A percentile compares a stretch with the other conserved stretches of the same genome.
phyloP scores from a whole-genome alignment of 305 asterid genomes.

The Fraxinus latifolia region DNA sequence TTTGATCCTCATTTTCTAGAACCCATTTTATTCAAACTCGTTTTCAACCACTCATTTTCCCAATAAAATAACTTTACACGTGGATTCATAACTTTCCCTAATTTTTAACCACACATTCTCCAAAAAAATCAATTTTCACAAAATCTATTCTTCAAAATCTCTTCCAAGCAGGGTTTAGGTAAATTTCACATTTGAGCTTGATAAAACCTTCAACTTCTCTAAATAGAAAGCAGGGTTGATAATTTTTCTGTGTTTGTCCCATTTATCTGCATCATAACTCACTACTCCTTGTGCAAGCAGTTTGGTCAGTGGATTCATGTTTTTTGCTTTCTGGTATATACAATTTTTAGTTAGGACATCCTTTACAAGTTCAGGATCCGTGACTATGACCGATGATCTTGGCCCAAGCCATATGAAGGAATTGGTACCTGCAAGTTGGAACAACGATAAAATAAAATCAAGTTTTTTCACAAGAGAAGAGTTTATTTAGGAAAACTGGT shows the following conservation, averaged over 20 bases:
- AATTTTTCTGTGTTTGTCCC: slow-evolving; percentile 46
- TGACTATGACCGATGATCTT: slow-evolving; percentile 30
- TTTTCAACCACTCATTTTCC: no score
- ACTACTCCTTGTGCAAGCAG: slow-evolving; percentile 32
- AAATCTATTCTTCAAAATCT: not conserved
- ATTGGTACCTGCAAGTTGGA: slow-evolving; percentile 35
- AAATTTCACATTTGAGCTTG: not conserved
- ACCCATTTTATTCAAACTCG: no score
- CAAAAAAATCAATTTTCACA: not conserved
- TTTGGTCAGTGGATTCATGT: slow-evolving; percentile 27
- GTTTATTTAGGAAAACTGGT: not conserved
- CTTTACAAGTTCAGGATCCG: slow-evolving; percentile 38
- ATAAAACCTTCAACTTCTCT: slow-evolving; percentile 32
- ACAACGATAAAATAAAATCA: not conserved
- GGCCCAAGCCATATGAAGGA: slow-evolving; percentile 45
- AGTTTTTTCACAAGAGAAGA: not conserved
- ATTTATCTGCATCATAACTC: slow-evolving; percentile 30
- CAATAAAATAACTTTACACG: no score
- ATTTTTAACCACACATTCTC: no score
- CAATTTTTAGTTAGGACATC: slow-evolving; percentile 31
- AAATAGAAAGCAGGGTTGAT: slow-evolving; percentile 40
- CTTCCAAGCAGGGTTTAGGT: not conserved
- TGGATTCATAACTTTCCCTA: no score
- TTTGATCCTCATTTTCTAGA: no score
- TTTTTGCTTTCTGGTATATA: slow-evolving; percentile 24